These are phyloP conservation scores for Trypanosoma rangeli DNA, from an alignment of 208 protist genomes.

Conservation along the genomic window DNA sequence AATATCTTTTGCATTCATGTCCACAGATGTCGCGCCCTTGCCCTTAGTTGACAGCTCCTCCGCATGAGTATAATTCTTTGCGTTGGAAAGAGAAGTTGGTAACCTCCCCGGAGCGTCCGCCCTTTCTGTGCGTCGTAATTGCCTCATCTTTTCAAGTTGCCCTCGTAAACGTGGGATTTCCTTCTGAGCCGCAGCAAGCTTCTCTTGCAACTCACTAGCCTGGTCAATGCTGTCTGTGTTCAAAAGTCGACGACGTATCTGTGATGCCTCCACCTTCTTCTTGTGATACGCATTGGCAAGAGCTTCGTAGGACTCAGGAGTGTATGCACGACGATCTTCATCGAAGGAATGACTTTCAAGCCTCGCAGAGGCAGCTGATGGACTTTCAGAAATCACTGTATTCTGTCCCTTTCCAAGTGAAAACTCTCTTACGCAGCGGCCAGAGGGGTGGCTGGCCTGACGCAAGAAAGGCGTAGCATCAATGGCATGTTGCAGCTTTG, in stretches of 20 bases:
- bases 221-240: slow-evolving; percentile 68
- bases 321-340: slow-evolving; percentile 25
- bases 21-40: neutral
- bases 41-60: slow-evolving; percentile 3
- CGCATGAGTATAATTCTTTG: slow-evolving; percentile 17
- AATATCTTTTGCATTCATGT: neutral
- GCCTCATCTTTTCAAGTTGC: slow-evolving; percentile 57
- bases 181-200: slow-evolving; percentile 45
- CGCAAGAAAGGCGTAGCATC: slow-evolving; percentile 49
- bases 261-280: slow-evolving; percentile 80
- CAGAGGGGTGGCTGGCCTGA: slow-evolving; percentile 64
- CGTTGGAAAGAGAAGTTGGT: neutral
- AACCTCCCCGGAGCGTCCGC: neutral
- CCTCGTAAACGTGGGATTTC: slow-evolving; percentile 58
- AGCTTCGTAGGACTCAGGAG: slow-evolving; percentile 55
- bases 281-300: slow-evolving; percentile 82
- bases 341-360: slow-evolving; percentile 17
- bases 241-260: slow-evolving; percentile 74
- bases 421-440: slow-evolving; percentile 76
- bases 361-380: neutral
- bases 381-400: slow-evolving; percentile 4
- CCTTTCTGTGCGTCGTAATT: slow-evolving; percentile 29
- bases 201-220: slow-evolving; percentile 57
- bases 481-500: slow-evolving; percentile 60
- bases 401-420: slow-evolving; percentile 53